Evolutionary conservation across 2,329 filamentous ascomycete species (phyloP).

Genomic region (Xylariaceae sp.): DNA sequence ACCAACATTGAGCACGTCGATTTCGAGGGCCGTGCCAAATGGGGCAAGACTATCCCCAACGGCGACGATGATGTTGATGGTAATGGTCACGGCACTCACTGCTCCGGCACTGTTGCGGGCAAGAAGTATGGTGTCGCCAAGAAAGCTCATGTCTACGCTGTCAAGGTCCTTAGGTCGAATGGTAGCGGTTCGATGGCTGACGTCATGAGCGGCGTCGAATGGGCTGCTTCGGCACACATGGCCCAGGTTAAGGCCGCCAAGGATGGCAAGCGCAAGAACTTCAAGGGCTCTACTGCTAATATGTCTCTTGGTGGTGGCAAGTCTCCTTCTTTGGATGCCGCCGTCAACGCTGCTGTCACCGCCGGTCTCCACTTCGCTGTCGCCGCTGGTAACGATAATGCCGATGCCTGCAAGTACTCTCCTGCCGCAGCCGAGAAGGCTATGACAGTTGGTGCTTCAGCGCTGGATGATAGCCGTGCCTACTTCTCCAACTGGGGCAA

Average conservation of each 20-base stretch:
- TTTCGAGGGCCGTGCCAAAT: constrained; percentile 91
- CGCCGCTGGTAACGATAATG: constrained; percentile 97
- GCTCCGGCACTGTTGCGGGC: constrained; percentile 94
- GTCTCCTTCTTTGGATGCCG: constrained; percentile 83
- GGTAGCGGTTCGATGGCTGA: constrained; percentile 98
- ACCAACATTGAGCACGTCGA: constrained; percentile 93
- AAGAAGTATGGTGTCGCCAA: constrained; percentile 99
- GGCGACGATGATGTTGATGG: constrained; percentile 87
- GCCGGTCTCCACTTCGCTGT: constrained; percentile 96
- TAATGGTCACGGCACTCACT: constrained; percentile 98
- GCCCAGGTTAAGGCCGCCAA: constrained; percentile 75
- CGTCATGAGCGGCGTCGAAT: constrained; percentile 97
- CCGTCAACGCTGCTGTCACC: constrained; percentile 89
- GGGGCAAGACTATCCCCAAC: constrained; percentile 92
- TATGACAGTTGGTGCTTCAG: constrained; percentile 93
- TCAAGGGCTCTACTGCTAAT: constrained; percentile 99
- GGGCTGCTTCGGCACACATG: constrained; percentile 75
- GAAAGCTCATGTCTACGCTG: constrained; percentile 93
- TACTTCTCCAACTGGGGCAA: constrained; percentile 99
- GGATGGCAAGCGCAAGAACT: constrained; percentile 86
- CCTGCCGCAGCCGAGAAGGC: constrained; percentile 88
- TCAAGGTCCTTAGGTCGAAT: constrained; percentile 97
- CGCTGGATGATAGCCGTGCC: constrained; percentile 88
- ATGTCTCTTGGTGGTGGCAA: constrained; percentile 99
- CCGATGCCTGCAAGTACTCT: constrained; percentile 98